phyloP scores from a whole-genome alignment of 371 early-diverging fungal genomes.

The Haplosporangium sp. region DNA sequence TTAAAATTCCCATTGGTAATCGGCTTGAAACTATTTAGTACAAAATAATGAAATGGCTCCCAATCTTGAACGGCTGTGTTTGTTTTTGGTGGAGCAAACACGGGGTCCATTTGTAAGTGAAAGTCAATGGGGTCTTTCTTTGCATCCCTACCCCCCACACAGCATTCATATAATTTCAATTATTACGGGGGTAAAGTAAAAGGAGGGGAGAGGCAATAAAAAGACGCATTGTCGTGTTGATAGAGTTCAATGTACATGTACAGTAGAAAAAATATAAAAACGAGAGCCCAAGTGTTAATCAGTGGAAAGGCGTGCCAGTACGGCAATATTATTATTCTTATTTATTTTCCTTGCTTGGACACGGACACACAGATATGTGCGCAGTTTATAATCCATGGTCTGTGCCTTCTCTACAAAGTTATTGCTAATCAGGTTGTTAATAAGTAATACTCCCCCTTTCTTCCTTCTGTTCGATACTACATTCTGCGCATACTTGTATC shows the following conservation, averaged over 20 bases:
- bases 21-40: too few species aligned
- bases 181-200: neutral
- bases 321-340: neutral
- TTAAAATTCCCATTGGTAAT: neutral
- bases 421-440: too few species aligned
- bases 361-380: too few species aligned
- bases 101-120: constrained; percentile 1
- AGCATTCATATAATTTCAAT: constrained; percentile 1
- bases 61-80: neutral
- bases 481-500: too few species aligned
- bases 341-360: too few species aligned
- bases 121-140: neutral
- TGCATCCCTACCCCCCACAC: constrained; percentile 5
- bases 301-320: neutral
- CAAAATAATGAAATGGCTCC: neutral
- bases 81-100: constrained; percentile 1
- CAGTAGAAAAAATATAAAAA: neutral
- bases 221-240: constrained; percentile 1
- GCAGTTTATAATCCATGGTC: too few species aligned
- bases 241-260: neutral
- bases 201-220: neutral
- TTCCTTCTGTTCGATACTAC: too few species aligned
- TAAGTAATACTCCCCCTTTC: too few species aligned
- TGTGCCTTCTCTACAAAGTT: too few species aligned
- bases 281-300: neutral